Base-by-base conservation (phyloP, 2,329 filamentous ascomycete species). In the Colletotrichum paranaense region DNA sequence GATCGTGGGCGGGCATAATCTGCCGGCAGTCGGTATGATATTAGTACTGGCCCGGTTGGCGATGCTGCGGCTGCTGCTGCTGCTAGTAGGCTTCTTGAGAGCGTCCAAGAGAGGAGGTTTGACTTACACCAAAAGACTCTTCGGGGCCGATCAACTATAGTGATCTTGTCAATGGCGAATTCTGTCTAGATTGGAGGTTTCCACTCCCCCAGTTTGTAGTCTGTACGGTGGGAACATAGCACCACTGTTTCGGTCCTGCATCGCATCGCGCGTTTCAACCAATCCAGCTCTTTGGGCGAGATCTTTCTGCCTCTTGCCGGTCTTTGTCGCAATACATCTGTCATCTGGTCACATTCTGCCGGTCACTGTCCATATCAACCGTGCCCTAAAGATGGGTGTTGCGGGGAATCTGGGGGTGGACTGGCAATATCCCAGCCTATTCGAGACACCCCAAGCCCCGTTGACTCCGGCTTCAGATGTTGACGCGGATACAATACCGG, bases 311-410 rank as follows among this genome's bases (percentile, higher is more conserved):
- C 46, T 67, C 8, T 38, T 55, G 65, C 30, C 16, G n/a, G 28
- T 30, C 16, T 55, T 46, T 67, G 63, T 67, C 62, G 8, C 26
- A 58, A 72, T 68, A 63, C 69, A 55, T 60, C 52, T 59, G 59
- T 30, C 42, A 56, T 58, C 38, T 49, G 49, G 49, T 49, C 68
- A 69, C 26, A 60, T 35, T 32, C 26, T 14, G 30, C 42, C 24
- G 46, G 53, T 42, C 16, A 19, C 26, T 46, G 46, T 42, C 16
- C 49, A n/a, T 16, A 26, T 6, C 24, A 46, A 16, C 46, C 65
- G 58, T 63, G n/a, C 42, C 53, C 24, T 53, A 32, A 53, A 53
- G 22, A 28, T 24, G 5, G 46, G 19, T 42, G 28, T 38, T 69
- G 53, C 65, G 65, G 69, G 69, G 69, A 63, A 69, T 38, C 59